Base-by-base conservation (phyloP, 139 green algal genomes). In the Pleodorina starrii region DNA sequence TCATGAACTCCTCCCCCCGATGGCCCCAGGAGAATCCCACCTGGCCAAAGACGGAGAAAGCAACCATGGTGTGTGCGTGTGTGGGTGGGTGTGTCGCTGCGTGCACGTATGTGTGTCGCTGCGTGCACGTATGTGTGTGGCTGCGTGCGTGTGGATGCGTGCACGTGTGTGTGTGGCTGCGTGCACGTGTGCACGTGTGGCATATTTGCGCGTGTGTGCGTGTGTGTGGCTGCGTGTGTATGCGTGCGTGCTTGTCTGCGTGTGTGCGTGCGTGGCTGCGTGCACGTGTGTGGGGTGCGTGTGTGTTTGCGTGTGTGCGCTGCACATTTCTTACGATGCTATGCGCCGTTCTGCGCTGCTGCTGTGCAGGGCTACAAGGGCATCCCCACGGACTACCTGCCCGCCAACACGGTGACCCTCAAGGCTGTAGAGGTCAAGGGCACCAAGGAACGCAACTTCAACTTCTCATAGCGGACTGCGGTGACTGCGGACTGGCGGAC, bases 341-440 rank as follows among this genome's bases (percentile, higher is more conserved):
- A 21, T 66, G 25, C 54, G 7, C 5, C 29, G 54, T 66, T 66
- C 29, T 66, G 25, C 54, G 29, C 54, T 66, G 6, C 54, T 32
- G 54, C 54, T 66, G 54, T 12, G 42, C 59, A 86, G 93, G 93
- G 93, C 0, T 95, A 93, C 89, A 96, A 95, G 86, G 93, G 94
- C 59, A 95, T 94, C 59, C 69, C 88, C n/a, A 94, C 93, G 10
- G 51, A 87, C 84, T 97, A 95, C 81, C 93, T 96, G 81, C 93
- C 94, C 19, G 84, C 71, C 43, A 92, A 76, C 80, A 94, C 92
- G 0, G 92, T 95, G 25, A 66, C 69, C 9, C 38, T 95, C 9
- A 92, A 90, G 27, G 90, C 90, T 0, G 91, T 95, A 23, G 89
- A 94, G 48, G 27, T 92, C 9, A 48, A 84, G 27, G 84, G 63